Evolutionary conservation across 2,329 filamentous ascomycete genomes (phyloP), one percentile per base, ranked within the genome.

Genomic region (Lachnellula cervina): DNA sequence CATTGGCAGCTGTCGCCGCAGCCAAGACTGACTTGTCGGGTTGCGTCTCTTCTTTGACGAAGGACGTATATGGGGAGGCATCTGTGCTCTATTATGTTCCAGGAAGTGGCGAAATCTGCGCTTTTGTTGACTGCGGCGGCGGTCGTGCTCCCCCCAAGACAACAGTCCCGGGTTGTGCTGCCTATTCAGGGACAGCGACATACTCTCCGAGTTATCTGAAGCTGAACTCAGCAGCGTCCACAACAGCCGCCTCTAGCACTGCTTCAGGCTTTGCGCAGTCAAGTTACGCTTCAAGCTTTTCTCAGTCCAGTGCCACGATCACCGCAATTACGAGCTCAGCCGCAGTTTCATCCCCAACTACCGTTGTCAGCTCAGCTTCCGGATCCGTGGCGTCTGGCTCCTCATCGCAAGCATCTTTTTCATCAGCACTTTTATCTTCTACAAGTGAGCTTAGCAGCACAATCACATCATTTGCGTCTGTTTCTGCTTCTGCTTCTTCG

Each of bases 181-280:
- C 32, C 13, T 64, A 65, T 51, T 40, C 21, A n/a, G 62, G 62
- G 1, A 64, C 62, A n/a, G 56, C 60, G 5, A 61, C 59, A 1
- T 62, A 62, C 51, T 59, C 60, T 35, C 62, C 61, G 16, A 14
- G 17, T 40, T 53, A 38, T 28, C 17, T 57, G 9, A 5, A 6
- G 19, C 37, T 34, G 52, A 45, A 35, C 17, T n/a, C 34, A 13
- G 32, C 49, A 48, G n/a, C 25, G n/a, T 17, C 53, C 17, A 19
- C 54, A 45, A 47, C 53, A 19, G 37, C 54, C n/a, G 43, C 52
- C 28, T 32, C 28, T 11, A 32, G 28, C 5, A 38, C 56, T 47
- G 43, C 48, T 11, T 51, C 42, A 21, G 38, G 32, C 34, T n/a
- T 9, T 21, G 42, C 44, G 13, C 40, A 16, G 6, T 21, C n/a